Percentiles rank a stretch among this genome's conserved stretches.
These are phyloP conservation scores for Tylopilus subfusipes DNA, from an alignment of 768 basidiomycete species.

Conservation along the genomic window DNA sequence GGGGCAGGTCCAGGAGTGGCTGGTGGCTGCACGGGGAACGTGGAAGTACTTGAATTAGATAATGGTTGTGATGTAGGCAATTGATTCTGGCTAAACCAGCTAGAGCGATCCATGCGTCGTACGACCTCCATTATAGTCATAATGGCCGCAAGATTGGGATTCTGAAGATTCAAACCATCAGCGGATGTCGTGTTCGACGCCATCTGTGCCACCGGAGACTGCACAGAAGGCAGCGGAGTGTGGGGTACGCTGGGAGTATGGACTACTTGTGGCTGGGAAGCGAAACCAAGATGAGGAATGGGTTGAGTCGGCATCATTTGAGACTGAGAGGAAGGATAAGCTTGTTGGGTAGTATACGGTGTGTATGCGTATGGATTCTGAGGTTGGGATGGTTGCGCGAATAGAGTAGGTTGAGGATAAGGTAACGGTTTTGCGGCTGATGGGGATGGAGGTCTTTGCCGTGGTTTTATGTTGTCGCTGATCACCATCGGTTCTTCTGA, in stretches of 20 bases:
- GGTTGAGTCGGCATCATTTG: slow-evolving; percentile 15
- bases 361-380: slow-evolving; percentile 17
- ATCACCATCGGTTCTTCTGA: slow-evolving; percentile 4
- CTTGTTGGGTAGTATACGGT: slow-evolving; percentile 16
- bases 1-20: not conserved
- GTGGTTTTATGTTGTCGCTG: not conserved
- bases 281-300: slow-evolving; percentile 14
- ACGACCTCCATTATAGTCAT: slow-evolving; percentile 33
- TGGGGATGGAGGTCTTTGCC: slow-evolving; percentile 3
- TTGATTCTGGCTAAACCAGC: slow-evolving; percentile 18
- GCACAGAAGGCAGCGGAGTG: slow-evolving; percentile 15
- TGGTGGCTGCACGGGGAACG: slow-evolving; percentile 5
- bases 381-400: slow-evolving; percentile 16
- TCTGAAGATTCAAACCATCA: slow-evolving; percentile 15
- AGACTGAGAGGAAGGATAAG: slow-evolving; percentile 17
- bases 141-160: slow-evolving; percentile 21
- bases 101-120: slow-evolving; percentile 27
- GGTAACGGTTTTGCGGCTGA: slow-evolving; percentile 8
- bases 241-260: slow-evolving; percentile 10
- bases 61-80: slow-evolving; percentile 14
- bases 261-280: slow-evolving; percentile 17
- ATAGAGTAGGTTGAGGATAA: slow-evolving; percentile 11
- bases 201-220: slow-evolving; percentile 14
- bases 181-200: slow-evolving; percentile 4
- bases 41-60: not conserved